Evolutionary conservation across 2,329 filamentous ascomycete genomes (phyloP).

Genomic region (Rachicladosporium sp.): DNA sequence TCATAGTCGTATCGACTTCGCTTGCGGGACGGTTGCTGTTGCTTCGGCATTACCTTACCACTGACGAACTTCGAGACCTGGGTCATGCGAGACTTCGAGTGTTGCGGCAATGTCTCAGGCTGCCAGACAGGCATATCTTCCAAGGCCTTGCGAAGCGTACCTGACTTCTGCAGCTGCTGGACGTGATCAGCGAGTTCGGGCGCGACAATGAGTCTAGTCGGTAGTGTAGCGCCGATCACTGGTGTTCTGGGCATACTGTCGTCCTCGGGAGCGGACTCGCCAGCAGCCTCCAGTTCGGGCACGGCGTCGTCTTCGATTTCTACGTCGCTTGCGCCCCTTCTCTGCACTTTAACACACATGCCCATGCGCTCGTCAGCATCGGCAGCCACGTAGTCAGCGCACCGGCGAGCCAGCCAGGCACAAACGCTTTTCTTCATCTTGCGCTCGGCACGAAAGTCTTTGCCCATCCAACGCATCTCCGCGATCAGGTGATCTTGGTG

Average conservation of each 20-base stretch:
- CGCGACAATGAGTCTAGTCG: constrained; percentile 14
- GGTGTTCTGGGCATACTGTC: constrained; percentile 18
- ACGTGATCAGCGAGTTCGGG: constrained; percentile 17
- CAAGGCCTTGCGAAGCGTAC: constrained; percentile 18
- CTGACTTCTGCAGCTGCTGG: constrained; percentile 13
- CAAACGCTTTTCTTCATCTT: constrained; percentile 86
- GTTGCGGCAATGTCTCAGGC: neutral
- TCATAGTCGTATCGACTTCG: constrained; percentile 72
- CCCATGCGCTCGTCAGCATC: constrained; percentile 48
- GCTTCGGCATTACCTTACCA: constrained; percentile 60
- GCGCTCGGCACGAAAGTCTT: constrained; percentile 83
- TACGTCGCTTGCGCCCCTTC: constrained; percentile 15
- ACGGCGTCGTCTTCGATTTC: constrained; percentile 4
- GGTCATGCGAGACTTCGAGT: neutral
- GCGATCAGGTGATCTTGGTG: constrained; percentile 80
- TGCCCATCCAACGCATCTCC: constrained; percentile 97
- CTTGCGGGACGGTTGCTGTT: constrained; percentile 56
- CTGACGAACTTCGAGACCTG: constrained; percentile 71
- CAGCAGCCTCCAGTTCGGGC: constrained; percentile 20
- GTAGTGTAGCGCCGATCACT: constrained; percentile 6
- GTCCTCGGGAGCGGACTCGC: constrained; percentile 21
- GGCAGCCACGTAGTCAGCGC: constrained; percentile 67
- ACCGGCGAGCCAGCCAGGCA: constrained; percentile 67
- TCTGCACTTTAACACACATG: constrained; percentile 56
- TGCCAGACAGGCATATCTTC: constrained; percentile 13